Conservation (phyloP, 2,329 filamentous ascomycete species). For the Aspergillus sojae region DNA sequence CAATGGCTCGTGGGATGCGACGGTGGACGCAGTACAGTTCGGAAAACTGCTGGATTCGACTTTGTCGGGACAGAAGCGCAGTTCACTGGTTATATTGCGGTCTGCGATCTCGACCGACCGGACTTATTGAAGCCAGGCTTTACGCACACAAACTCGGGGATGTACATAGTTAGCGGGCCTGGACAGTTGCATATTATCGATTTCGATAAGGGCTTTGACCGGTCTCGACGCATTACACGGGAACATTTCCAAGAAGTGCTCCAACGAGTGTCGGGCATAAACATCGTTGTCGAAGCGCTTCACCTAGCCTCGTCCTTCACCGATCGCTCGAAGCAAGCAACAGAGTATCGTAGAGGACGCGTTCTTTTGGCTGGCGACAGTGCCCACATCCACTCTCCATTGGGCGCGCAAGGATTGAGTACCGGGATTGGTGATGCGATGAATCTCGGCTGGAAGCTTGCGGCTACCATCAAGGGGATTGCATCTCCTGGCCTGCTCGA, state of each 20-base stretch:
- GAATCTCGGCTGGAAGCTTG: slow-evolving; percentile 59
- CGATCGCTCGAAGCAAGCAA: background rate
- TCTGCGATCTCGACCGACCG: background rate
- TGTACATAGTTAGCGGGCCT: background rate
- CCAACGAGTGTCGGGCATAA: background rate
- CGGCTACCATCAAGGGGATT: slow-evolving; percentile 37
- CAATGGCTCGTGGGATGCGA: background rate
- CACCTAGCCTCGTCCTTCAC: background rate
- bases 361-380: slow-evolving; percentile 48
- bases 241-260: background rate
- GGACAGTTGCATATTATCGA: background rate
- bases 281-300: background rate
- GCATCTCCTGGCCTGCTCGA: background rate
- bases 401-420: slow-evolving; percentile 59
- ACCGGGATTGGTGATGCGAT: slow-evolving; percentile 54
- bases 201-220: background rate
- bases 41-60: background rate
- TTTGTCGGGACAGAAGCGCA: background rate
- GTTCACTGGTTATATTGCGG: background rate
- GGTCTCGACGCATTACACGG: background rate
- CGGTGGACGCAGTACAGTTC: background rate
- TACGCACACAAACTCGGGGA: background rate
- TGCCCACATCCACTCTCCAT: slow-evolving; percentile 56
- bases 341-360: slow-evolving; percentile 23
- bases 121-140: background rate